Percentiles rank a stretch among this genome's conserved stretches.
Evolutionary conservation across 371 early-diverging fungal genomes (phyloP).

Genomic region (Fennellomyces sp.): DNA sequence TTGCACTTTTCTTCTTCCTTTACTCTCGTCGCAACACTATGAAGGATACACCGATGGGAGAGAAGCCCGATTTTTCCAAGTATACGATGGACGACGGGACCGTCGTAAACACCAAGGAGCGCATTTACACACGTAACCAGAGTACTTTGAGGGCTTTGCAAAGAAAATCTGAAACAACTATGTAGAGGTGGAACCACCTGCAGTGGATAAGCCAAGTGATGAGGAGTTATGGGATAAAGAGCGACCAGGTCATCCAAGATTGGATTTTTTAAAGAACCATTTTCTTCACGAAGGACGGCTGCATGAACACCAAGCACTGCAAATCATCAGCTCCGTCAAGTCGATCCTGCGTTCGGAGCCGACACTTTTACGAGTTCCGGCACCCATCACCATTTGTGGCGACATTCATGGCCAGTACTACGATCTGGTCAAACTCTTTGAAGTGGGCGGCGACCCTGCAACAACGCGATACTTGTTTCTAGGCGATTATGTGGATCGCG

Average conservation of each 20-base stretch:
- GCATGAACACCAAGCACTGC: constrained; percentile 90
- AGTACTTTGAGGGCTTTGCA: too few relatives aligned
- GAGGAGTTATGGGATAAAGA: constrained; percentile 62
- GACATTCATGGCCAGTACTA: constrained; percentile 99
- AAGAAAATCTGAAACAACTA: too few relatives aligned
- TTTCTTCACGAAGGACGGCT: constrained; percentile 91
- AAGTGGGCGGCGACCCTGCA: constrained; percentile 94
- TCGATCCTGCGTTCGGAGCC: constrained; percentile 78
- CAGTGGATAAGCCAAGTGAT: constrained; percentile 46
- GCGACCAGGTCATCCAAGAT: constrained; percentile 75
- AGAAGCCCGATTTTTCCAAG: constrained; percentile 78
- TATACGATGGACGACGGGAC: constrained; percentile 79
- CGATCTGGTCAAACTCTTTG: constrained; percentile 98
- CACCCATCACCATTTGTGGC: constrained; percentile 93
- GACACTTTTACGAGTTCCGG: constrained; percentile 85
- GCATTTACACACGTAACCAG: constrained; percentile 66
- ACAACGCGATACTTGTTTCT: constrained; percentile 88
- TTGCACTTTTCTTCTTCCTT: too few relatives aligned
- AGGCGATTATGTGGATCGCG: constrained; percentile 99
- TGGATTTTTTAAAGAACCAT: constrained; percentile 84
- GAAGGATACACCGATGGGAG: too few relatives aligned
- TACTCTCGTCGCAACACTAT: too few relatives aligned
- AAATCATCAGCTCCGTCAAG: constrained; percentile 76
- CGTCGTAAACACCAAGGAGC: constrained; percentile 72
- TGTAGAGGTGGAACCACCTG: constrained; percentile 60